Base-by-base conservation (phyloP, 2,329 filamentous ascomycete genomes). In the Davidsoniella eucalypti region DNA sequence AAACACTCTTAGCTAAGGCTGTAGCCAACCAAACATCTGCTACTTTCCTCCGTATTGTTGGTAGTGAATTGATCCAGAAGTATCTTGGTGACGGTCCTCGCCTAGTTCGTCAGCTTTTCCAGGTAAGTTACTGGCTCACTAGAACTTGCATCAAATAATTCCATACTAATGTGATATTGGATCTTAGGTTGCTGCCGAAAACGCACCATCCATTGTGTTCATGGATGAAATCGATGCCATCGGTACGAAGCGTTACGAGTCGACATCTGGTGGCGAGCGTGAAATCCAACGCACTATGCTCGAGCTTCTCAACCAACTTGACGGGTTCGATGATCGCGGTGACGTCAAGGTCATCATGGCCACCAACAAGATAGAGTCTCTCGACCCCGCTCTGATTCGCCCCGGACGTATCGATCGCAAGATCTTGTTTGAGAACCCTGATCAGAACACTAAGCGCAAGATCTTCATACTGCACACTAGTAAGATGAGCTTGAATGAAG, bases 321-420 rank as follows among this genome's bases (percentile, higher is more conserved):
- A 98, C 64, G 92, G 92, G 60, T 98, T 98, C 68, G 92, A 98
- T 63, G 93, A 98, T 66, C 85, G 92, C 54, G 93, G 92, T 58
- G 92, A 98, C 63, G 90, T 98, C 67, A 98, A 98, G 73, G 92
- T 98, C 55, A 90, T 98, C 65, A 96, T 98, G 88, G 93, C 92
- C 10, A 98, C 92, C 57, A 98, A 98, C 80, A 98, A 98, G 78
- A 98, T 98, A 58, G 93, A 98, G 58, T 94, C 87, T 3, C 75
- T 98, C 25, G 93, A 98, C 62, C 92, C 92, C 50, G 92, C 92
- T 16, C 73, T 98, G 58, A 98, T 98, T 62, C 83, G 92, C 57
- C 92, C 92, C 42, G 92, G 92, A 56, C 88, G 92, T 75, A 98
- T 98, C 65, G 92, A 98, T 67, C 82, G 92, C 59, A 98, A 98